Conservation (phyloP, 768 basidiomycete genomes). For the Tubosaeta sp. region DNA sequence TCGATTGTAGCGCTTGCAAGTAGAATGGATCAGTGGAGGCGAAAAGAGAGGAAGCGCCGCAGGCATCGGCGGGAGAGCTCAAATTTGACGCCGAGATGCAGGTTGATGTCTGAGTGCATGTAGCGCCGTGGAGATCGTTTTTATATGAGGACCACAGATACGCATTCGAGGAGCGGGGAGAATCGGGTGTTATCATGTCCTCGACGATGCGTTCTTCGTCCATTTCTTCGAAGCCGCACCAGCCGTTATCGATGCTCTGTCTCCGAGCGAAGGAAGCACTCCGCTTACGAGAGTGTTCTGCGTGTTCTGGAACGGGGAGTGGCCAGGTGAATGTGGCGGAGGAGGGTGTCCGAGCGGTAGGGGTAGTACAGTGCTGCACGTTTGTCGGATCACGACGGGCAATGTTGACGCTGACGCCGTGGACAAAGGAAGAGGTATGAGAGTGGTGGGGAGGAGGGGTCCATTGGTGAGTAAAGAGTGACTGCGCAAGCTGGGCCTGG, state of each 20-base stretch:
- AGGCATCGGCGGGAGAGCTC: constrained; percentile 21
- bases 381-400: constrained; percentile 29
- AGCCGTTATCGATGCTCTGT: constrained; percentile 24
- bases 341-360: constrained; percentile 34
- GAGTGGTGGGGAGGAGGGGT: constrained; percentile 16
- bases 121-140: constrained; percentile 10
- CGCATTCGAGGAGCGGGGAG: constrained; percentile 24
- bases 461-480: constrained; percentile 35
- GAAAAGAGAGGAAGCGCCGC: constrained; percentile 31
- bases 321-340: constrained; percentile 30
- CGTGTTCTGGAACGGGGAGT: constrained; percentile 19
- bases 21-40: constrained; percentile 50
- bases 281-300: constrained; percentile 23
- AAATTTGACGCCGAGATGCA: constrained; percentile 11
- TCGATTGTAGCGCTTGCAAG: constrained; percentile 38
- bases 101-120: constrained; percentile 16
- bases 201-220: constrained; percentile 45
- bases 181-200: constrained; percentile 37
- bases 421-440: constrained; percentile 16
- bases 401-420: constrained; percentile 19
- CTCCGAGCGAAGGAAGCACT: constrained; percentile 25
- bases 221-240: constrained; percentile 36
- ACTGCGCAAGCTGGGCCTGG: constrained; percentile 45
- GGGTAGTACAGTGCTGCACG: constrained; percentile 39
- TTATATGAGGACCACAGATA: constrained; percentile 24